These are phyloP conservation scores for Trametes meyenii DNA, from an alignment of 768 basidiomycete genomes.

Conservation along the genomic window DNA sequence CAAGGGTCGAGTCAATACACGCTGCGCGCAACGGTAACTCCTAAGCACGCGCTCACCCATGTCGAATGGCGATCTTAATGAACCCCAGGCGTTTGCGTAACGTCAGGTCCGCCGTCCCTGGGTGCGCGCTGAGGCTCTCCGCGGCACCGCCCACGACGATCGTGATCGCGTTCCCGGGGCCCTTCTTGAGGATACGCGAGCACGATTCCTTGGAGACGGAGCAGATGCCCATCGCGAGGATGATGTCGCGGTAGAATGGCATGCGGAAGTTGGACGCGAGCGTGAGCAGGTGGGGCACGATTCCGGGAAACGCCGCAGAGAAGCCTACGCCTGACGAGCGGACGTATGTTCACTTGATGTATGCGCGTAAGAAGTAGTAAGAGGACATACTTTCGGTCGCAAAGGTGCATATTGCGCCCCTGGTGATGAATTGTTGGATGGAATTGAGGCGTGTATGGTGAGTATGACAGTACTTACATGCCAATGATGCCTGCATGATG, in stretches of 20 bases:
- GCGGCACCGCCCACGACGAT: conserved; percentile 98
- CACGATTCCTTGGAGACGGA: conserved; percentile 92
- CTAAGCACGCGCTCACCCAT: conserved; percentile 59
- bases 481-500: conserved; percentile 82
- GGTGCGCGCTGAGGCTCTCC: conserved; percentile 90
- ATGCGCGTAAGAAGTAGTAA: neutral
- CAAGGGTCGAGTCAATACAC: neutral
- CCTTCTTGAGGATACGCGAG: conserved; percentile 73
- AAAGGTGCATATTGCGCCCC: conserved; percentile 96
- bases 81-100: conserved; percentile 86
- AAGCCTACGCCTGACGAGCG: conserved; percentile 78
- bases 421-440: conserved; percentile 31
- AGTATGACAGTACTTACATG: conserved; percentile 62
- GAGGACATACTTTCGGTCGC: conserved; percentile 76
- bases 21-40: neutral
- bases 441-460: neutral
- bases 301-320: conserved; percentile 86
- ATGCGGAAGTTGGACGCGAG: conserved; percentile 87
- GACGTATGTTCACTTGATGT: neutral
- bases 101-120: conserved; percentile 94
- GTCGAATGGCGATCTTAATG: conserved; percentile 90
- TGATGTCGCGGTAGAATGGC: conserved; percentile 91
- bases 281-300: conserved; percentile 91
- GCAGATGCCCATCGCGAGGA: conserved; percentile 86
- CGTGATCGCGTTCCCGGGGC: conserved; percentile 64